These are phyloP conservation scores for Juglanconis juglandina DNA, from an alignment of 2,329 filamentous ascomycete species.

Conservation along the genomic window DNA sequence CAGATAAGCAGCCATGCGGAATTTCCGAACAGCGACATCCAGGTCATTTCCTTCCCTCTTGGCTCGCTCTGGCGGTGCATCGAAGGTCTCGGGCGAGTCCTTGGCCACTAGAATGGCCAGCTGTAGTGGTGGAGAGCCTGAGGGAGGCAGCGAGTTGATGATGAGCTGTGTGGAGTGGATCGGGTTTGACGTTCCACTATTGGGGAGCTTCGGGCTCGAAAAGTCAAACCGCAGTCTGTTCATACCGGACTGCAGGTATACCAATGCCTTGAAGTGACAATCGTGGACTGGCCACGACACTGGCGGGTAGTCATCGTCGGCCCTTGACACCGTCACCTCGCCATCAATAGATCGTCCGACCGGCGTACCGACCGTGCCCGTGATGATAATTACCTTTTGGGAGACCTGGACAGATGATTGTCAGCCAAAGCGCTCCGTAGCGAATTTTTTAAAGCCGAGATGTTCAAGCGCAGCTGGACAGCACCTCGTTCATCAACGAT, in stretches of 20 bases:
- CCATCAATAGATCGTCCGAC: constrained; percentile 70
- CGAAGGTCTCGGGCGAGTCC: constrained; percentile 83
- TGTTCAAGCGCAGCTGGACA: neutral
- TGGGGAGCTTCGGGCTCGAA: constrained; percentile 73
- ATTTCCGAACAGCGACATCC: constrained; percentile 80
- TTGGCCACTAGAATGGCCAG: constrained; percentile 83
- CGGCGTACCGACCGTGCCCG: constrained; percentile 76
- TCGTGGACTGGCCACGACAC: constrained; percentile 83
- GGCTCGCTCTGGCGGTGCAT: constrained; percentile 71
- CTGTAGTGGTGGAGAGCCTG: constrained; percentile 77
- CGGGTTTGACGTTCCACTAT: constrained; percentile 62
- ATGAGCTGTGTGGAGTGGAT: constrained; percentile 77
- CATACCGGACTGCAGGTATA: constrained; percentile 86
- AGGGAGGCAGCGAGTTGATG: constrained; percentile 81
- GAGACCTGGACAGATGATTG: constrained; percentile 62
- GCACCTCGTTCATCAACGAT: neutral
- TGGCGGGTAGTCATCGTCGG: constrained; percentile 81
- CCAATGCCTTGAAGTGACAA: constrained; percentile 85
- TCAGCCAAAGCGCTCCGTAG: neutral
- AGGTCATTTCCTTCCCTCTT: constrained; percentile 79
- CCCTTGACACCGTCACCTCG: constrained; percentile 71
- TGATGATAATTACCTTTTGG: constrained; percentile 81
- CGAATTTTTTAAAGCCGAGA: no score
- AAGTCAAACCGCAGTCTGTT: constrained; percentile 90
- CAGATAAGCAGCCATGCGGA: constrained; percentile 89